phyloP scores from a whole-genome alignment of 2,329 filamentous ascomycete genomes.

The Arthrobotrys conoides region DNA sequence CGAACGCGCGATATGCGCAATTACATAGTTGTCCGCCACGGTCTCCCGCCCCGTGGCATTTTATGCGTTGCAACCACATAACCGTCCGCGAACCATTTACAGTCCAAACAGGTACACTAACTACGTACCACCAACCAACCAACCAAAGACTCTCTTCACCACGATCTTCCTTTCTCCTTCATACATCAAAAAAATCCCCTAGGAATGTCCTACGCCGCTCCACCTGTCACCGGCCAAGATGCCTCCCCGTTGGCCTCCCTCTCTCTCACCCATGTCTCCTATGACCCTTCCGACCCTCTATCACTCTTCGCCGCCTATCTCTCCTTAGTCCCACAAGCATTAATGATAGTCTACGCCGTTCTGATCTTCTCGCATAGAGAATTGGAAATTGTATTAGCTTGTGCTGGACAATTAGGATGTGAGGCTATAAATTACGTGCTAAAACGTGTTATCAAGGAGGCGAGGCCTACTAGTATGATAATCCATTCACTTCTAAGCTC shows the following conservation, averaged over 20 bases:
- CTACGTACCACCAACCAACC: conserved; percentile 6
- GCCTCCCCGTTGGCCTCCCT: conserved; percentile 81
- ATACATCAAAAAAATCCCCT: neutral
- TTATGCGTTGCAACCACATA: conserved; percentile 53
- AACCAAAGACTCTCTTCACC: neutral
- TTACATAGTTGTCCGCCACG: conserved; percentile 26
- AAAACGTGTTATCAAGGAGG: conserved; percentile 92
- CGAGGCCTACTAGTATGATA: conserved; percentile 81
- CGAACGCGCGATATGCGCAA: conserved; percentile 30
- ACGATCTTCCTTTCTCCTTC: neutral
- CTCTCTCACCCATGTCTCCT: conserved; percentile 95
- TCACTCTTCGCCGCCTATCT: conserved; percentile 94
- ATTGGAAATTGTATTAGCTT: conserved; percentile 88
- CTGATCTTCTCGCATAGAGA: conserved; percentile 93
- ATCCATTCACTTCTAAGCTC: neutral
- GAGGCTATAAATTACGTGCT: conserved; percentile 90
- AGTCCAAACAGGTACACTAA: neutral
- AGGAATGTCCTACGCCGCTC: conserved; percentile 53
- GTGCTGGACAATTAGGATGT: conserved; percentile 89
- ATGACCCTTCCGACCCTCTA: conserved; percentile 87
- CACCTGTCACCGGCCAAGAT: conserved; percentile 40
- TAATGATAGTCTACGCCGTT: conserved; percentile 90
- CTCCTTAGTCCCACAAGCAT: conserved; percentile 89
- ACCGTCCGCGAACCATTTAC: neutral
- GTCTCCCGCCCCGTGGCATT: conserved; percentile 48